phyloP scores from a whole-genome alignment of 2,329 filamentous ascomycete genomes.

The Lachnellula subtilissima region DNA sequence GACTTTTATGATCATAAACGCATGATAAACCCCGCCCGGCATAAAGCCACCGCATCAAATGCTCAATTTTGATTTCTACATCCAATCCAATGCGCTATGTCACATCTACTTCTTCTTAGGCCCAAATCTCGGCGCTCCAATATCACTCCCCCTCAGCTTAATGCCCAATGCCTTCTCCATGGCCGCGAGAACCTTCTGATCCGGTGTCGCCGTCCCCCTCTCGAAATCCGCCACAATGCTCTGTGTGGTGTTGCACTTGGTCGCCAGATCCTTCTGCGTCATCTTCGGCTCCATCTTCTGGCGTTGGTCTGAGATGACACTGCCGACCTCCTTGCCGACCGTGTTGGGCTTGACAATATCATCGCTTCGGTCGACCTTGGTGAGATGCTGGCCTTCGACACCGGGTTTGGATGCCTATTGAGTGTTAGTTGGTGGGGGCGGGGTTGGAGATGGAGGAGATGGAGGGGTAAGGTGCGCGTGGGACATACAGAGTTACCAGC shows the following conservation, averaged over 20 bases:
- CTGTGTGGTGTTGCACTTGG: constrained; percentile 82
- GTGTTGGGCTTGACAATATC: constrained; percentile 98
- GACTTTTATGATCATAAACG: constrained; percentile 14
- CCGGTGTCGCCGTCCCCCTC: constrained; percentile 69
- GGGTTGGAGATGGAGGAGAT: not conserved
- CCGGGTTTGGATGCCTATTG: constrained; percentile 46
- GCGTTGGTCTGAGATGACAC: constrained; percentile 75
- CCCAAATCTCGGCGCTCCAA: constrained; percentile 76
- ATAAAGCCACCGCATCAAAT: not conserved
- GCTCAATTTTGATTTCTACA: not conserved
- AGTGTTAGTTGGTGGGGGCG: constrained; percentile 7
- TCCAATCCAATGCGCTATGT: not conserved
- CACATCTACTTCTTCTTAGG: constrained; percentile 35
- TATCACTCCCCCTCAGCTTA: constrained; percentile 79
- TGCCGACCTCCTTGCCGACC: constrained; percentile 72
- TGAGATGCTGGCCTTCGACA: constrained; percentile 86
- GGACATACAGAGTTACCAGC: constrained; percentile 72
- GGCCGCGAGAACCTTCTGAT: constrained; percentile 72
- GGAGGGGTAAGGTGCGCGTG: not conserved
- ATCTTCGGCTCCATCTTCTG: constrained; percentile 85
- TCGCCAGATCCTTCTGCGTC: constrained; percentile 85
- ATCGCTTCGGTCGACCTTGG: constrained; percentile 95
- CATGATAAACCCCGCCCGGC: not conserved
- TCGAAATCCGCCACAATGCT: constrained; percentile 81
- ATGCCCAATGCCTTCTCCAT: constrained; percentile 86